phyloP scores from a whole-genome alignment of 2,329 filamentous ascomycete genomes.

The Alternaria alternata region DNA sequence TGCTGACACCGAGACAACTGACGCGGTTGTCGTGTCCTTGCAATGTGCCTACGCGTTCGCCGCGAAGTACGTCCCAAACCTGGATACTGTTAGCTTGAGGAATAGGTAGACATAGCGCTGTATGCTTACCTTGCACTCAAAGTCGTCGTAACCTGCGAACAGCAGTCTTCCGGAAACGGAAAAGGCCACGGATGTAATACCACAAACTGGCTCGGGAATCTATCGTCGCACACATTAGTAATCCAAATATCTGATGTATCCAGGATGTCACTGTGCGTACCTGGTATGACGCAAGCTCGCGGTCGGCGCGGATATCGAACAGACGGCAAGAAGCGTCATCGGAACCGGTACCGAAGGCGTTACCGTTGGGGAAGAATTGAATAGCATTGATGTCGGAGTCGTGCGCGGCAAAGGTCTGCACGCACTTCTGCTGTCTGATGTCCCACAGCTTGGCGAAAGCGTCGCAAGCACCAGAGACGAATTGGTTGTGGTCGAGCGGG shows the following conservation, averaged over 20 bases:
- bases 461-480: constrained; percentile 98
- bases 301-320: constrained; percentile 96
- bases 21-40: constrained; percentile 99
- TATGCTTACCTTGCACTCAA: constrained; percentile 92
- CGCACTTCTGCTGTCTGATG: constrained; percentile 96
- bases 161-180: constrained; percentile 94
- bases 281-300: constrained; percentile 73
- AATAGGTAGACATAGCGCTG: neutral
- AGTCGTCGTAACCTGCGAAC: constrained; percentile 98
- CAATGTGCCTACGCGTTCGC: constrained; percentile 95
- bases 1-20: constrained; percentile 97
- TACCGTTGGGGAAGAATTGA: constrained; percentile 98
- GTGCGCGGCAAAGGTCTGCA: constrained; percentile 97
- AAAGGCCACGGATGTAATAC: constrained; percentile 97
- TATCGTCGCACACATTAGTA: constrained; percentile 54
- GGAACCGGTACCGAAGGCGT: constrained; percentile 96
- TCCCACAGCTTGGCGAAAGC: constrained; percentile 99
- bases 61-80: constrained; percentile 98
- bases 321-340: constrained; percentile 97
- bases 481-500: constrained; percentile 98
- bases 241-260: constrained; percentile 13
- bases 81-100: constrained; percentile 59
- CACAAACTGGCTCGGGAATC: constrained; percentile 97
- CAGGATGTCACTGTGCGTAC: constrained; percentile 28
- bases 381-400: constrained; percentile 99